These are phyloP conservation scores for Sphaceloma murrayae DNA, from an alignment of 2,329 filamentous ascomycete species.

Conservation along the genomic window DNA sequence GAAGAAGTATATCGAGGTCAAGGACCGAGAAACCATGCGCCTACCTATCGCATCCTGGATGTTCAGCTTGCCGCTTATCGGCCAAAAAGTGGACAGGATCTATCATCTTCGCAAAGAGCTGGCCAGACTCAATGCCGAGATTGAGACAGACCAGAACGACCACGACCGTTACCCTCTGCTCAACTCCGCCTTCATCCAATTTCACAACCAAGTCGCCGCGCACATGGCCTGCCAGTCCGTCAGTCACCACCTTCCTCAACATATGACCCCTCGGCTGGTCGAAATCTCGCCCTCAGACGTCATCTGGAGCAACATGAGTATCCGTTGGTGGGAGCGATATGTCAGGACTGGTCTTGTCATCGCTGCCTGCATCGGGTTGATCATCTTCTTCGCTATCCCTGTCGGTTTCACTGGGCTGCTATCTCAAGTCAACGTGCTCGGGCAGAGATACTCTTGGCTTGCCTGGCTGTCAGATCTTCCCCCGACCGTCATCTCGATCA, in stretches of 20 bases:
- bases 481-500: conserved; percentile 50
- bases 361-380: conserved; percentile 58
- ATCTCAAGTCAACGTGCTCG: conserved; percentile 64
- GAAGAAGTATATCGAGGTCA: conserved; percentile 71
- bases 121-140: conserved; percentile 80
- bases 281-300: conserved; percentile 91
- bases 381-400: conserved; percentile 82
- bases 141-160: conserved; percentile 78
- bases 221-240: conserved; percentile 96
- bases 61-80: conserved; percentile 44
- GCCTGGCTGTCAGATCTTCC: conserved; percentile 57
- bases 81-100: conserved; percentile 89
- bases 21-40: conserved; percentile 76
- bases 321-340: conserved; percentile 89
- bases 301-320: conserved; percentile 94
- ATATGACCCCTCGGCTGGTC: conserved; percentile 87
- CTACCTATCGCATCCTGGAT: conserved; percentile 62
- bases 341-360: conserved; percentile 59
- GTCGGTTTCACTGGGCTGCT: conserved; percentile 80
- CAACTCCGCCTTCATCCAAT: conserved; percentile 97
- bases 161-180: conserved; percentile 81
- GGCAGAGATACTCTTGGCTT: conserved; percentile 58
- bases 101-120: conserved; percentile 82
- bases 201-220: conserved; percentile 93
- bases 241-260: conserved; percentile 80